Evolutionary conservation across 2,329 filamentous ascomycete genomes (phyloP), one percentile per base, ranked within the genome.

Genomic region (Sphaerulina populicola): DNA sequence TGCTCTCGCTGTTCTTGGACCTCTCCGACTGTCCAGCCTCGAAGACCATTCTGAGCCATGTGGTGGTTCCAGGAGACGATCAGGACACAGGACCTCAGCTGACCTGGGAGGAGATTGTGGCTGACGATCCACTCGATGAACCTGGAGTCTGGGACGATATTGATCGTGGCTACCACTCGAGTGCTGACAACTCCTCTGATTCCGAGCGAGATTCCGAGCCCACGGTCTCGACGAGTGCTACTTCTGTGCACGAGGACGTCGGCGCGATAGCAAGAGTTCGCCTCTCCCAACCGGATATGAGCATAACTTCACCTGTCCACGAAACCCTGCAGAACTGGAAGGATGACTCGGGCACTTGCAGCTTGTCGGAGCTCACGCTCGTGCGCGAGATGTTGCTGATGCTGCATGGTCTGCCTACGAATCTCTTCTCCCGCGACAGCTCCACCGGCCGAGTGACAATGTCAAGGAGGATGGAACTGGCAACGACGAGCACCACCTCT

Each of bases 361-460:
- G 12, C 9, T 72, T 91, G 5, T 79, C 85, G 0, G 90, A 95
- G 64, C 72, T 86, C 1, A 82, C 90, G 57, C 73, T 83, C 9
- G 71, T 90, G 23, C 80, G 88, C 43, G 89, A 97, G 63, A 79
- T 81, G 0, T 72, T 96, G 0, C 91, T 88, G 61, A 94, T 96
- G 87, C 76, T 97, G 0, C 79, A 81, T 48, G 90, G 90, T 0
- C 71, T 93, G 3, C 78, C 82, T 5, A 91, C 86, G 2, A 83
- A 81, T 1, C 64, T 95, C 1, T 95, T 90, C 61, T 50, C 59
- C 8, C 56, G 62, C 57, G 67, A 72, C 59, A 64, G 47, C 30
- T 50, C 57, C 23, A 60, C 58, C 6, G 62, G 56, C 30, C 62
- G 40, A 10, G 54, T 53, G 10, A 46, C 57, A 57, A 33, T 60